Evolutionary conservation across 305 asterid species (phyloP).

Genomic region (Withania somnifera): DNA sequence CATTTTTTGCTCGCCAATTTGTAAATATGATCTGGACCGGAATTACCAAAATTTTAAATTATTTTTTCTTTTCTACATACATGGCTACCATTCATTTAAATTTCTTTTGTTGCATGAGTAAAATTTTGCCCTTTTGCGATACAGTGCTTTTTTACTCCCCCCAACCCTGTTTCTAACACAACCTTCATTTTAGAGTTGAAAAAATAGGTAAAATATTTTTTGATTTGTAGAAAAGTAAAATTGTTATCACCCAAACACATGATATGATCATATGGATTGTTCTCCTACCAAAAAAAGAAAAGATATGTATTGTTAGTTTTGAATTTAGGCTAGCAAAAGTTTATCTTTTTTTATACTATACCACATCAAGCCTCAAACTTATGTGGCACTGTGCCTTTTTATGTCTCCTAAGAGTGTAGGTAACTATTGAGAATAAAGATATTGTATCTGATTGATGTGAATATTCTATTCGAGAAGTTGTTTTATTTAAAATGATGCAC

Average conservation of each 20-base stretch:
- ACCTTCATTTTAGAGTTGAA: background rate
- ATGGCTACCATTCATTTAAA: too few relatives aligned
- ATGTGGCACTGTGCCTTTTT: too few relatives aligned
- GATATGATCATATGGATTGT: too few relatives aligned
- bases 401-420: too few relatives aligned
- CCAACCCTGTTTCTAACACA: background rate
- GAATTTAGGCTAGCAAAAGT: background rate
- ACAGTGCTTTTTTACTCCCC: background rate
- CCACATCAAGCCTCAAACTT: background rate
- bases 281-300: too few relatives aligned
- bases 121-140: background rate
- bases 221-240: background rate
- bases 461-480: too few relatives aligned
- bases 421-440: background rate
- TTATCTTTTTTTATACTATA: too few relatives aligned
- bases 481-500: too few relatives aligned
- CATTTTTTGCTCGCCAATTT: background rate
- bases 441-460: too few relatives aligned
- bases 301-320: background rate
- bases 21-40: background rate
- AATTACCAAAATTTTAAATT: background rate
- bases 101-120: too few relatives aligned
- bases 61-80: too few relatives aligned
- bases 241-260: too few relatives aligned
- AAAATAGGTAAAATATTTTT: background rate